These are phyloP conservation scores for Zygnema circumcarinatum DNA, from an alignment of 139 green algal genomes.

Conservation along the genomic window DNA sequence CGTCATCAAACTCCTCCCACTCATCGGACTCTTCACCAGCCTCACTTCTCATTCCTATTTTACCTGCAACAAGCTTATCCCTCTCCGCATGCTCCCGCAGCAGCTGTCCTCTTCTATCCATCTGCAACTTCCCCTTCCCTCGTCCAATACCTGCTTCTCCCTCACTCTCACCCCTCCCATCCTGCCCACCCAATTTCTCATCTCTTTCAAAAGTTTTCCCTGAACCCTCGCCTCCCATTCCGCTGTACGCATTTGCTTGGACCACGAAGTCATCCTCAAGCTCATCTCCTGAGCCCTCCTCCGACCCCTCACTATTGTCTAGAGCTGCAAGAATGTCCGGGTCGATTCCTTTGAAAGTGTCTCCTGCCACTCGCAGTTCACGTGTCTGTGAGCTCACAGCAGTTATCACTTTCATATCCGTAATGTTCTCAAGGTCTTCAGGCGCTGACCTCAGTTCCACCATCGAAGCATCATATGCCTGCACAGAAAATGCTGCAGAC, in stretches of 20 bases:
- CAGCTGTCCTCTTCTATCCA: neutral
- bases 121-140: neutral
- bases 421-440: neutral
- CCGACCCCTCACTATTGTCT: constrained; percentile 59
- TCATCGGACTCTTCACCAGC: constrained; percentile 20
- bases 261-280: constrained; percentile 64
- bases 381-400: constrained; percentile 34
- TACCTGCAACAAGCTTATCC: neutral
- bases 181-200: neutral
- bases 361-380: constrained; percentile 12
- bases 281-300: constrained; percentile 60
- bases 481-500: constrained; percentile 1
- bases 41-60: constrained; percentile 2
- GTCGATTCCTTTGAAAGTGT: constrained; percentile 25
- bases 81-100: neutral
- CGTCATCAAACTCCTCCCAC: constrained; percentile 10
- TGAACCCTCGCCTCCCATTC: constrained; percentile 13
- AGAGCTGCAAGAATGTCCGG: constrained; percentile 42
- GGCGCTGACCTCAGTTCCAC: neutral
- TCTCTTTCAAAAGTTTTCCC: constrained; percentile 11
- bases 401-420: constrained; percentile 12
- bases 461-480: constrained; percentile 43
- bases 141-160: constrained; percentile 25
- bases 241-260: constrained; percentile 40
- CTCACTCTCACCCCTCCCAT: constrained; percentile 20